Evolutionary conservation across 208 protist species (phyloP), one percentile per base, ranked within the genome.

Genomic region (Wallacemonas collosoma): DNA sequence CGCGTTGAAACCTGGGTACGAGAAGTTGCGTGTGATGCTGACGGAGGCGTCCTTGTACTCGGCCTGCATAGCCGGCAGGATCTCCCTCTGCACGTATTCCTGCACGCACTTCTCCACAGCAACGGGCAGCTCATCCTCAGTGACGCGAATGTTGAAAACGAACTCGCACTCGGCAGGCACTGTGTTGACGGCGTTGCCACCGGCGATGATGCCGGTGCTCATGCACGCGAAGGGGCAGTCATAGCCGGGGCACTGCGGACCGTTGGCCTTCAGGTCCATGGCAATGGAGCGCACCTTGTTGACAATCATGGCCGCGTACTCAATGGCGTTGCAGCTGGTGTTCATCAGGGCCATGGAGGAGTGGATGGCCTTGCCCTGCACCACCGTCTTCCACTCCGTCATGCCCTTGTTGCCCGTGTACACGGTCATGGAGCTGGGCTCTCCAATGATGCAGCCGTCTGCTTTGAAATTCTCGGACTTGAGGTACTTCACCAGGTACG

Each of bases 281-380:
- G 60, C 60, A n/a, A 65, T 65, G 41, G 44, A 38, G 17, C 60
- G 60, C 40, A 85, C 80, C 55, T 75, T 81, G 54, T 69, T 68
- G 65, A 89, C 75, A 12, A 88, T 80, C 75, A 79, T 81, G 15
- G 74, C 70, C 6, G 73, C 77, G 50, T 77, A 77, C 63, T 83
- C 71, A 14, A 80, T 76, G 15, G 71, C 77, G 65, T 81, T 86
- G 75, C 73, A 80, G 74, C 77, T 83, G 14, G 71, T 77, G 66
- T 70, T 72, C 74, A 81, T 74, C 51, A 86, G 77, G 56, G 73
- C 57, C 72, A 72, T 72, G 12, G 84, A 88, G 4, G 79, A 88
- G 68, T 92, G 77, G 43, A 81, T 79, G 6, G 77, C 83, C 70
- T 84, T 85, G 35, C 79, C 82, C 44, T 75, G 73, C 43, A 88